Conservation (phyloP, 2,329 filamentous ascomycete species). For the Cryphonectria parasitica region DNA sequence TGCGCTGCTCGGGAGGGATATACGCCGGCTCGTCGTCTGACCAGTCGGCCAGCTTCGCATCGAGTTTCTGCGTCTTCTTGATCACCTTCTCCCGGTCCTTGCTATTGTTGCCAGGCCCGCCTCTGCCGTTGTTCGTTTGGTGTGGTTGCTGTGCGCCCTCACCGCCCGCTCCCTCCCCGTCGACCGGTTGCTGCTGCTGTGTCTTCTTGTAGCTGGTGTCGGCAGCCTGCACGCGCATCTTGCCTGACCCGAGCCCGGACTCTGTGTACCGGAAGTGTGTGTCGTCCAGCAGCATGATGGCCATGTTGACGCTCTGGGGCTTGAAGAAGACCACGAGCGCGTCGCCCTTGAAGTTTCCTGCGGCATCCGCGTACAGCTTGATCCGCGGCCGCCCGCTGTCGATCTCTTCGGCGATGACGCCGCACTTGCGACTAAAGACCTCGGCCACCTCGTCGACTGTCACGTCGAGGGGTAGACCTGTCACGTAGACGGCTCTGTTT, state of each 20-base stretch:
- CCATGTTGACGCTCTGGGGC: conserved; percentile 86
- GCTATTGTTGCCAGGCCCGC: conserved; percentile 42
- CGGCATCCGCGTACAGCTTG: conserved; percentile 85
- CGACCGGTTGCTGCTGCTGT: conserved; percentile 60
- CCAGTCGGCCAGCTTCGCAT: conserved; percentile 93
- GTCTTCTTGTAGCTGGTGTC: conserved; percentile 92
- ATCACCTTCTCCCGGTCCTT: conserved; percentile 89
- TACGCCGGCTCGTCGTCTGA: conserved; percentile 78
- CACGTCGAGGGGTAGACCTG: conserved; percentile 79
- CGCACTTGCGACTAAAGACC: conserved; percentile 81
- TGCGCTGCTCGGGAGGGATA: conserved; percentile 50
- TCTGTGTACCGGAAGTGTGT: conserved; percentile 73
- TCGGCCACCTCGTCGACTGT: conserved; percentile 80
- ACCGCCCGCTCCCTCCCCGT: conserved; percentile 35
- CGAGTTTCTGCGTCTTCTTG: conserved; percentile 86
- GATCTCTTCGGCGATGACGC: conserved; percentile 92
- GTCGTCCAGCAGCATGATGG: conserved; percentile 79
- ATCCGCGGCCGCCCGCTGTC: conserved; percentile 86
- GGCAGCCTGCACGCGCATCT: conserved; percentile 81
- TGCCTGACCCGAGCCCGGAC: conserved; percentile 58
- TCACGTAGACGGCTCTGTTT: conserved; percentile 93
- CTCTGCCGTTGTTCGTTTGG: conserved; percentile 17
- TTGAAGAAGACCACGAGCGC: conserved; percentile 94
- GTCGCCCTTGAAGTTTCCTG: conserved; percentile 90
- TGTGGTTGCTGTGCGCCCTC: conserved; percentile 46